Percentiles rank a stretch among this genome's conserved stretches.
These are phyloP conservation scores for Pichia gijzeniarum DNA, from an alignment of 805 yeast genomes.

Conservation along the genomic window DNA sequence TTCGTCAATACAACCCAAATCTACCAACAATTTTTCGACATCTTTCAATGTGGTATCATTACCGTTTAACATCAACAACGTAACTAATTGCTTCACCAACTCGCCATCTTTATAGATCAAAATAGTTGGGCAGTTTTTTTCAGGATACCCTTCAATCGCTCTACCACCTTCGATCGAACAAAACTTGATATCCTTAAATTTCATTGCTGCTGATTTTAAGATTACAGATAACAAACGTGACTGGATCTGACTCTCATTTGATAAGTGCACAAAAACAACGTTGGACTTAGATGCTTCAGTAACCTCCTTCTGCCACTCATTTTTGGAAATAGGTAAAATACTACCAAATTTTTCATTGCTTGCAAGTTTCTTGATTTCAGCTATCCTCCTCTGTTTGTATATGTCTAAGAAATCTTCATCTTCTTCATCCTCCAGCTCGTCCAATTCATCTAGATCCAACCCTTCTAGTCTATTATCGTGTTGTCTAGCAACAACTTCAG, in stretches of 20 bases:
- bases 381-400: constrained; percentile 71
- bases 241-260: constrained; percentile 62
- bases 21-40: constrained; percentile 66
- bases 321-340: constrained; percentile 73
- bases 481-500: constrained; percentile 71
- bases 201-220: constrained; percentile 52
- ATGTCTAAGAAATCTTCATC: constrained; percentile 81
- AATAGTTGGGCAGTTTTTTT: constrained; percentile 83
- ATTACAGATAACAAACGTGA: constrained; percentile 62
- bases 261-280: constrained; percentile 72
- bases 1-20: constrained; percentile 55
- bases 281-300: constrained; percentile 68
- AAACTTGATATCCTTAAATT: constrained; percentile 77
- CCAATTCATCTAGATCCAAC: constrained; percentile 73
- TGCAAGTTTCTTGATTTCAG: constrained; percentile 60
- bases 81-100: constrained; percentile 74
- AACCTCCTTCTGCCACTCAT: constrained; percentile 81
- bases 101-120: constrained; percentile 73
- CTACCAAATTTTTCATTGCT: constrained; percentile 59
- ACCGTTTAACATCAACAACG: constrained; percentile 80
- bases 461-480: constrained; percentile 79
- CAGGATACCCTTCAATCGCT: constrained; percentile 91
- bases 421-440: constrained; percentile 85
- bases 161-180: constrained; percentile 88
- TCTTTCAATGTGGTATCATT: constrained; percentile 64